These are phyloP conservation scores for Auriscalpium vulgare DNA, from an alignment of 768 basidiomycete species.

Conservation along the genomic window DNA sequence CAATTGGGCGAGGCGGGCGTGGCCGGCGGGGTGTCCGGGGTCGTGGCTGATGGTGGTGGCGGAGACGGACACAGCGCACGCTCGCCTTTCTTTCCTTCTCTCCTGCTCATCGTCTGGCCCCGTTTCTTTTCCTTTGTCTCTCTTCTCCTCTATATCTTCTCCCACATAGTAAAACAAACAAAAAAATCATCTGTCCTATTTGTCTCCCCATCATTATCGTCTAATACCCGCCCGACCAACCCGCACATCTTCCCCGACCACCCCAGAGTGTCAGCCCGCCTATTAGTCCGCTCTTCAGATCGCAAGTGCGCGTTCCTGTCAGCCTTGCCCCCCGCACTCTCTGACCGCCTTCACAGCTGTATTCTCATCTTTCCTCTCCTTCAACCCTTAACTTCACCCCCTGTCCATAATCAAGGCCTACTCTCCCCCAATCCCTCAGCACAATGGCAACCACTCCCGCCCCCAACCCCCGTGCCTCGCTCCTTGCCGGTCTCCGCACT, in stretches of 20 bases:
- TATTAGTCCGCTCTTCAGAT: background rate
- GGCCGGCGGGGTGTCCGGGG: background rate
- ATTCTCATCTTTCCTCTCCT: slow-evolving; percentile 22
- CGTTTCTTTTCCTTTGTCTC: slow-evolving; percentile 9
- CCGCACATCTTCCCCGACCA: background rate
- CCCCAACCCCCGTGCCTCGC: slow-evolving; percentile 63
- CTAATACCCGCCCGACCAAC: slow-evolving; percentile 13
- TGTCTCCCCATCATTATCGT: slow-evolving; percentile 12
- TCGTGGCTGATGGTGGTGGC: background rate
- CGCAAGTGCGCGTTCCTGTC: background rate
- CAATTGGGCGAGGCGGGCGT: background rate
- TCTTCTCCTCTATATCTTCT: slow-evolving; percentile 11
- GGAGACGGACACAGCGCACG: background rate
- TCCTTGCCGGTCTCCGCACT: slow-evolving; percentile 83
- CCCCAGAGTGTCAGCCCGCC: background rate
- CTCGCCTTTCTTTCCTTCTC: background rate
- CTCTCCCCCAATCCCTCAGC: slow-evolving; percentile 7
- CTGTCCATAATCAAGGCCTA: slow-evolving; percentile 14
- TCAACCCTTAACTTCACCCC: slow-evolving; percentile 12
- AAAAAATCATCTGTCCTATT: slow-evolving; percentile 9
- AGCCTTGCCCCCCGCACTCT: slow-evolving; percentile 5
- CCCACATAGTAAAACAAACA: slow-evolving; percentile 7
- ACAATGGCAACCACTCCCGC: slow-evolving; percentile 36
- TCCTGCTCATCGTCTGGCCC: slow-evolving; percentile 19
- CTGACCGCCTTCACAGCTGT: slow-evolving; percentile 20